Evolutionary conservation across 352 stramenopile genomes (phyloP), one percentile per base, ranked within the genome.

Genomic region (Pythium insidiosum): DNA sequence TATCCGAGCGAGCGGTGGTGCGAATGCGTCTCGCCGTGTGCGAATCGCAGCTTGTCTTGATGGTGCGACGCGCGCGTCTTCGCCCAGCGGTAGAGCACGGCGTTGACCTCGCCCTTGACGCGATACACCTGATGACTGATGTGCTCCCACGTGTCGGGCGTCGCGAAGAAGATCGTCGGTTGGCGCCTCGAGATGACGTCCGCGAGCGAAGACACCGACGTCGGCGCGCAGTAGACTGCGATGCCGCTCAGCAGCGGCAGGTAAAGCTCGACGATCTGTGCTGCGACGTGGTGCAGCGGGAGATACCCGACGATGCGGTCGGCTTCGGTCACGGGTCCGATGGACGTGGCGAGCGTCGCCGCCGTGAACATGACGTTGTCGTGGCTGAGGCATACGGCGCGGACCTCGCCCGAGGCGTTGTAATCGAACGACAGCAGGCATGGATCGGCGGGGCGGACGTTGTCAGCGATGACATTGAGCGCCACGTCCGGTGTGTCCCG

Each of bases 281-380:
- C 59, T 3, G 64, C 71, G 1, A 84, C 66, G 47, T 86, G 74
- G 35, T 88, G 53, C 29, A 90, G 60, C 6, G 73, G 76, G 13
- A 93, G 38, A 49, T 90, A 87, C 16, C 63, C 76, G 2, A 90
- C 64, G 1, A 88, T 44, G 6, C 72, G 68, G 40, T 93, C 75
- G 0, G 43, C 30, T 21, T 40, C 66, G 15, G 45, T 65, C 2
- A 82, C 43, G 18, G 82, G 65, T 0, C 74, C 76, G 40, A 86
- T 80, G 44, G 68, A 72, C 6, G 51, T 48, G 2, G 76, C 75
- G 24, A 93, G 63, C 2, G 70, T 73, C 12, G 70, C 58, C 7
- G 77, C 74, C 6, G 80, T 88, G 50, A 89, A 93, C 36, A 93
- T 62, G 9, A 86, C 65, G 26, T 93, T 93, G 61, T 93, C 77